Conservation (phyloP, 768 basidiomycete species). For the Tylopilus sp. region DNA sequence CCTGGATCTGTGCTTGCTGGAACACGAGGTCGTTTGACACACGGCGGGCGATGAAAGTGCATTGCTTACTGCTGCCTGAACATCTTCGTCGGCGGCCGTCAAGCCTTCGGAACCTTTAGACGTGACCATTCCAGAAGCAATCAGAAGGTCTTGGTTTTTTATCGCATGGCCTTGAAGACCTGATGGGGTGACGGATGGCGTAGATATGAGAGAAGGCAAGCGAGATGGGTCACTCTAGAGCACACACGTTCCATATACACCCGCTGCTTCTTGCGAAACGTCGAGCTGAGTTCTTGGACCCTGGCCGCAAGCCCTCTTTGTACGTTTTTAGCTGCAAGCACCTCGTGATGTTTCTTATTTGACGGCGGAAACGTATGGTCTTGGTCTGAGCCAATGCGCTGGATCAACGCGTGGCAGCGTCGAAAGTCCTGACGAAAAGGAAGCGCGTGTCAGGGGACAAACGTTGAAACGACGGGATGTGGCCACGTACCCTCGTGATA, state of each 20-base stretch:
- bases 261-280: slow-evolving; percentile 96
- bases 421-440: slow-evolving; percentile 34
- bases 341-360: slow-evolving; percentile 46
- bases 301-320: slow-evolving; percentile 95
- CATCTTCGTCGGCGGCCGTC: slow-evolving; percentile 86
- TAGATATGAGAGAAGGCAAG: slow-evolving; percentile 15
- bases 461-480: slow-evolving; percentile 7
- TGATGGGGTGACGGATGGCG: slow-evolving; percentile 40
- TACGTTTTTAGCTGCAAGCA: slow-evolving; percentile 83
- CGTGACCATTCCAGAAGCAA: slow-evolving; percentile 84
- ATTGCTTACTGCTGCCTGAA: slow-evolving; percentile 74
- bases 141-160: slow-evolving; percentile 91
- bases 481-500: slow-evolving; percentile 72
- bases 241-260: slow-evolving; percentile 96
- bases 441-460: slow-evolving; percentile 7
- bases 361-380: slow-evolving; percentile 64
- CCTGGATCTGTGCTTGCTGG: slow-evolving; percentile 34
- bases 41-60: slow-evolving; percentile 11
- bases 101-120: slow-evolving; percentile 79
- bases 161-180: slow-evolving; percentile 97
- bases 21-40: slow-evolving; percentile 10
- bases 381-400: slow-evolving; percentile 61
- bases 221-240: not conserved
- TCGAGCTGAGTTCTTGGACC: slow-evolving; percentile 87
- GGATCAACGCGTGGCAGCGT: slow-evolving; percentile 49